Conservation (phyloP, 345 rosid genomes). For the Geranium rotundifolium region DNA sequence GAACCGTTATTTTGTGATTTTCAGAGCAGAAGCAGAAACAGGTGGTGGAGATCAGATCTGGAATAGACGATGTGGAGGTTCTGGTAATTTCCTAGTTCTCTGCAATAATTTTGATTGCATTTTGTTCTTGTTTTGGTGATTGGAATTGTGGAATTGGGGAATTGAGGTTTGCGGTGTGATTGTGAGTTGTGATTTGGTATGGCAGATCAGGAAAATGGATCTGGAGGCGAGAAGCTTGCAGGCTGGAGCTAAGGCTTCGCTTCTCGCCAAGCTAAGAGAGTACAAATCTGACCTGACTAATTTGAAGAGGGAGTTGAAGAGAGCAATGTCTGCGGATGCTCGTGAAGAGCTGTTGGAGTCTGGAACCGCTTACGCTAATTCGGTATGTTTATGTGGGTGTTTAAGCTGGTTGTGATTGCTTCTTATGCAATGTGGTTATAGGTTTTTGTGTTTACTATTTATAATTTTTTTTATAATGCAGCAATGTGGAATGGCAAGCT, state of each 20-base stretch:
- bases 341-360: constrained; percentile 63
- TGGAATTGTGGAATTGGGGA: neutral
- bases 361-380: constrained; percentile 37
- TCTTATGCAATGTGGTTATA: neutral
- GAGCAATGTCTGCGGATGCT: constrained; percentile 39
- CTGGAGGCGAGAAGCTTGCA: constrained; percentile 84
- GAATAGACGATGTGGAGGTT: constrained; percentile 76
- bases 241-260: constrained; percentile 64
- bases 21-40: constrained; percentile 53
- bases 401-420: too few relatives aligned
- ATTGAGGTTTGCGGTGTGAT: neutral
- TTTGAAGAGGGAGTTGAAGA: constrained; percentile 69
- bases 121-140: neutral
- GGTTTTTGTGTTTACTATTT: neutral
- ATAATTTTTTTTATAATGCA: too few relatives aligned
- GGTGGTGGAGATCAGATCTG: constrained; percentile 50
- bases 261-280: constrained; percentile 80
- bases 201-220: constrained; percentile 79
- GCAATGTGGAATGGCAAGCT: neutral
- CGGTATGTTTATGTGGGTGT: constrained; percentile 16
- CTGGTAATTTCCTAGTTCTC: constrained; percentile 30
- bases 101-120: neutral
- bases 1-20: neutral
- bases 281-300: constrained; percentile 75
- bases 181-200: neutral